Percentiles rank a stretch among this genome's conserved stretches.
Conservation (phyloP, 495 filamentous ascomycete genomes). For the Hypoxylon fragiforme region DNA sequence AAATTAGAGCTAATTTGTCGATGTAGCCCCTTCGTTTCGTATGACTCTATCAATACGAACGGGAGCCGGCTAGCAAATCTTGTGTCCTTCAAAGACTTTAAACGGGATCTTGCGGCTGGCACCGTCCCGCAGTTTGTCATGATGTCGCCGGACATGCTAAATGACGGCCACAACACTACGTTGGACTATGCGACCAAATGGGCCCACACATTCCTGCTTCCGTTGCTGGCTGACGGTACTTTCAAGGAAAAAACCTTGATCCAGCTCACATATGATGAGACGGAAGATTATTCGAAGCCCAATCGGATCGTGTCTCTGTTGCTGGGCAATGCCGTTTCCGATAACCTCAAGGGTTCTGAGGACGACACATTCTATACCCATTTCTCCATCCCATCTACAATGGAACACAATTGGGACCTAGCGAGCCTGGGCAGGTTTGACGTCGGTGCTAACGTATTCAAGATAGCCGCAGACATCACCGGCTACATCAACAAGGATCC, state of each 20-base stretch:
- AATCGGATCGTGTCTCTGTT: conserved; percentile 67
- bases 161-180: conserved; percentile 70
- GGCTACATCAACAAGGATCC: conserved; percentile 62
- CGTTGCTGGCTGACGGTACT: conserved; percentile 58
- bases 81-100: conserved; percentile 63
- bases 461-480: conserved; percentile 60
- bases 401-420: conserved; percentile 69
- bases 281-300: conserved; percentile 55
- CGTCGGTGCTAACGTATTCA: conserved; percentile 69
- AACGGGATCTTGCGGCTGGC: conserved; percentile 55
- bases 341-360: conserved; percentile 56
- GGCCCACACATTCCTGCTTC: conserved; percentile 59
- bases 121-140: conserved; percentile 66
- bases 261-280: conserved; percentile 70
- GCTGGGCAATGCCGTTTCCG: conserved; percentile 64
- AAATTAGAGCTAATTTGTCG: conserved; percentile 16
- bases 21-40: conserved; percentile 52
- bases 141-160: conserved; percentile 72
- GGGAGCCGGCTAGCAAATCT: conserved; percentile 60
- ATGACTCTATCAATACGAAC: conserved; percentile 53
- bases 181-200: conserved; percentile 62
- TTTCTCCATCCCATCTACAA: conserved; percentile 66
- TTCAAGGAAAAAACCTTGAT: conserved; percentile 66
- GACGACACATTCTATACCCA: conserved; percentile 74
- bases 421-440: conserved; percentile 71